phyloP scores from a whole-genome alignment of 2,329 filamentous ascomycete genomes.

The Exutisphaerella laricina region DNA sequence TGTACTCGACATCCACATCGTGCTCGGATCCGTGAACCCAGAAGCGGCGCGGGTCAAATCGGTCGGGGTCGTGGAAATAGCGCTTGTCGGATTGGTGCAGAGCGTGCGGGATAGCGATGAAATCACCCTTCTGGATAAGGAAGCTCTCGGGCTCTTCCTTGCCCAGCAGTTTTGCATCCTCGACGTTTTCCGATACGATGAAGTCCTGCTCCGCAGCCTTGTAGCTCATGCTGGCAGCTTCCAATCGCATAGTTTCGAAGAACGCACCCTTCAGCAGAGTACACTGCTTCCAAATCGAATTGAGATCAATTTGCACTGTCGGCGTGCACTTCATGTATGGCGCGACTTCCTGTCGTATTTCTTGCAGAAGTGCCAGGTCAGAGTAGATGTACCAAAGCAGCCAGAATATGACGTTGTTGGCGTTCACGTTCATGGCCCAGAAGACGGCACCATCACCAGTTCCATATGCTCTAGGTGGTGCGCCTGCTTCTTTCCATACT shows the following conservation, averaged over 20 bases:
- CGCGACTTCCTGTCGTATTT: background rate
- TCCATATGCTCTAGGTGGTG: background rate
- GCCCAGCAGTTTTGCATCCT: constrained; percentile 1
- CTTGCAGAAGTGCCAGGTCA: background rate
- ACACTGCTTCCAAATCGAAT: constrained; percentile 1
- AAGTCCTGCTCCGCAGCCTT: constrained; percentile 1
- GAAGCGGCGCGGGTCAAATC: background rate
- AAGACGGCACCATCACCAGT: constrained; percentile 1
- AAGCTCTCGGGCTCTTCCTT: background rate
- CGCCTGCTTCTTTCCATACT: background rate
- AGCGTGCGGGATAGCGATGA: background rate
- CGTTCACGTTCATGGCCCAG: constrained; percentile 2
- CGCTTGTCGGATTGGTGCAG: background rate
- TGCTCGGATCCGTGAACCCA: background rate
- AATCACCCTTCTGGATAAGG: background rate
- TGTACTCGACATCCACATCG: background rate
- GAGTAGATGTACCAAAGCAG: background rate
- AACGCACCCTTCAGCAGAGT: constrained; percentile 2
- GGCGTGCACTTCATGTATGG: background rate
- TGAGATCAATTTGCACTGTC: background rate
- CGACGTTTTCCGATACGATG: background rate
- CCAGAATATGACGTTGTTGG: constrained; percentile 1
- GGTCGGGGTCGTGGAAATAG: background rate
- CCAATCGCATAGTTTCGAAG: constrained; percentile 2
- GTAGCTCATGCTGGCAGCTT: constrained; percentile 3